Evolutionary conservation across 306 rosid species (phyloP).

Genomic region (Cucumis hystrix): DNA sequence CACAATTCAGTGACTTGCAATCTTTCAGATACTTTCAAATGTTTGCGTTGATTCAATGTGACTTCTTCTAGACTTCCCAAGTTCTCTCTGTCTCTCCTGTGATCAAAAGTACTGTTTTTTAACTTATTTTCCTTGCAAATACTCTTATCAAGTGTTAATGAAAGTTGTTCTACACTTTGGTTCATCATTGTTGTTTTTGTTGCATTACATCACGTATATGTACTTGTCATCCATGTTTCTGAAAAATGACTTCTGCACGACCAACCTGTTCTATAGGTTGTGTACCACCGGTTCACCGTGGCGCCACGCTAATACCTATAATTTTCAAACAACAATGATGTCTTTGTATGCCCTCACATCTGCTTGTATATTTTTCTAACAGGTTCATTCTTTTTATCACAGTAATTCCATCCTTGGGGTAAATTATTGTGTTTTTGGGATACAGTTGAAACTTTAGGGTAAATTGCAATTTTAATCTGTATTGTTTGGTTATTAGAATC

Average conservation of each 20-base stretch:
- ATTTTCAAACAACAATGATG: neutral
- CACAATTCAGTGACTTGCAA: neutral
- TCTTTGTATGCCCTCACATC: neutral
- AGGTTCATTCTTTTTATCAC: neutral
- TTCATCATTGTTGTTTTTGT: neutral
- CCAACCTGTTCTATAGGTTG: too few relatives aligned
- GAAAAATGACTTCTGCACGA: neutral
- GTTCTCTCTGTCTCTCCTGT: neutral
- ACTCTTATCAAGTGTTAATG: neutral
- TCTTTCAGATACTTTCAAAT: neutral
- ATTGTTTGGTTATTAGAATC: too few relatives aligned
- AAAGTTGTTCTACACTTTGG: neutral
- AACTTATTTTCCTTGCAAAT: neutral
- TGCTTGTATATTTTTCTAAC: neutral
- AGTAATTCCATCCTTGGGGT: neutral
- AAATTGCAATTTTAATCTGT: too few relatives aligned
- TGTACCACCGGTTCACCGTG: too few relatives aligned
- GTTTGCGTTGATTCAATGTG: neutral
- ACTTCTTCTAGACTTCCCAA: neutral
- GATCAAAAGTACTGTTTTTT: neutral
- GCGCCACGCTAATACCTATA: neutral
- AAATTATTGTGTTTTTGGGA: neutral
- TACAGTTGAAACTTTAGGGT: neutral
- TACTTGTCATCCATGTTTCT: neutral
- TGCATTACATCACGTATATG: neutral